Percentiles rank a stretch among this genome's conserved stretches.
Conservation (phyloP, 306 rosid species). For the Acacia acuminata region DNA sequence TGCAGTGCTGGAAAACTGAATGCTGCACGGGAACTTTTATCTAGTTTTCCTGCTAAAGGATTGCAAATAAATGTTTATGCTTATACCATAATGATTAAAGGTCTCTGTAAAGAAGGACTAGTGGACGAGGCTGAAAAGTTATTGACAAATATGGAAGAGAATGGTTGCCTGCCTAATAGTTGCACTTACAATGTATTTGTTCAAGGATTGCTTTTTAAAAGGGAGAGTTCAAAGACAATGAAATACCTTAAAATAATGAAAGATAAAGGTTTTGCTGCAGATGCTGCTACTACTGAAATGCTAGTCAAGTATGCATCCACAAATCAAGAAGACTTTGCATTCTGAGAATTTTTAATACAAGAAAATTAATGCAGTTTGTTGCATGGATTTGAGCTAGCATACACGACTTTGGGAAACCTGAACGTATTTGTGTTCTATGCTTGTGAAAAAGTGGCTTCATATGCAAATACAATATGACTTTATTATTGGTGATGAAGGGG, state of each 20-base stretch:
- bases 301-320: not conserved
- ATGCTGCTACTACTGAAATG: not conserved
- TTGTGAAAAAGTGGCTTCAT: conserved; percentile 11
- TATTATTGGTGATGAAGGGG: conserved; percentile 8
- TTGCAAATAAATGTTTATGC: not conserved
- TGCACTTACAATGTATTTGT: not conserved
- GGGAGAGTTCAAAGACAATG: not conserved
- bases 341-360: not conserved
- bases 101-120: conserved; percentile 2
- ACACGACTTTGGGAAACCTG: conserved; percentile 71
- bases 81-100: conserved; percentile 1
- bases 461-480: not conserved
- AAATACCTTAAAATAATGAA: not conserved
- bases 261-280: not conserved
- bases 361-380: conserved; percentile 40
- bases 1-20: not conserved
- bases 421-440: conserved; percentile 57
- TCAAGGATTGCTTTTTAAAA: not conserved
- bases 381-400: conserved; percentile 66
- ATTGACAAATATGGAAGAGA: not conserved
- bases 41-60: conserved; percentile 1
- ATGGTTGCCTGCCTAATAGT: not conserved
- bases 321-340: not conserved
- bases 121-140: not conserved
- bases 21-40: not conserved